Evolutionary conservation across 306 rosid species (phyloP).

Genomic region (Fragaria vesca): DNA sequence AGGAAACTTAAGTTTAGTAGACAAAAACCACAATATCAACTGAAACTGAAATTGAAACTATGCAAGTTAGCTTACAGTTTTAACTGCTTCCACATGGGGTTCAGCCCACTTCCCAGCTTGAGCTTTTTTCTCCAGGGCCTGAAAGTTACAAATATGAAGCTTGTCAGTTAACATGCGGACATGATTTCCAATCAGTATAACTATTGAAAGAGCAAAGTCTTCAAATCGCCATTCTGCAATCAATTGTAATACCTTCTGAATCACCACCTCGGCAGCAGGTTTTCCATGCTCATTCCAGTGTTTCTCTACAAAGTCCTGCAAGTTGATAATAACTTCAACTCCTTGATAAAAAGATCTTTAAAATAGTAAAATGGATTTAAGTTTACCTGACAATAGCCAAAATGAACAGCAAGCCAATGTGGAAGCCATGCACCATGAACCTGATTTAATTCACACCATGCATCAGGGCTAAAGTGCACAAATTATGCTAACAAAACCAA

Average conservation of each 20-base stretch:
- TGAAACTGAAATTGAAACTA: slow-evolving; percentile 11
- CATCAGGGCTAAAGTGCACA: slow-evolving; percentile 19
- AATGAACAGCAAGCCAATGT: slow-evolving; percentile 80
- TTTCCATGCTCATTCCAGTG: slow-evolving; percentile 79
- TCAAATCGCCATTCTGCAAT: slow-evolving; percentile 24
- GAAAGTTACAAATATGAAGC: slow-evolving; percentile 27
- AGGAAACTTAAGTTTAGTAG: slow-evolving; percentile 5
- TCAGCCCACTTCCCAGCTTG: slow-evolving; percentile 91
- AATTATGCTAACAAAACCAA: not conserved
- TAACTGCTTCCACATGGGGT: slow-evolving; percentile 72
- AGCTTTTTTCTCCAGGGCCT: slow-evolving; percentile 70
- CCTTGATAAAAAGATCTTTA: slow-evolving; percentile 18
- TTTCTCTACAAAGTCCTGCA: slow-evolving; percentile 50
- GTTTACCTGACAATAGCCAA: slow-evolving; percentile 55
- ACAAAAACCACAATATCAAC: not conserved
- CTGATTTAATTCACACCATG: slow-evolving; percentile 43
- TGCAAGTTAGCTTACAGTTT: slow-evolving; percentile 55
- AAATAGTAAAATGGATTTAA: slow-evolving; percentile 17
- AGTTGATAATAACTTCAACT: slow-evolving; percentile 21
- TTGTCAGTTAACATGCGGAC: not conserved
- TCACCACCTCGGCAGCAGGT: slow-evolving; percentile 55
- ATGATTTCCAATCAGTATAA: slow-evolving; percentile 2
- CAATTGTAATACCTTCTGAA: slow-evolving; percentile 61
- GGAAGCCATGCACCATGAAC: slow-evolving; percentile 91
- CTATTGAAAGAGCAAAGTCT: not conserved